Evolutionary conservation across 139 green algal species (phyloP).

Genomic region (Chlorella ohadii): DNA sequence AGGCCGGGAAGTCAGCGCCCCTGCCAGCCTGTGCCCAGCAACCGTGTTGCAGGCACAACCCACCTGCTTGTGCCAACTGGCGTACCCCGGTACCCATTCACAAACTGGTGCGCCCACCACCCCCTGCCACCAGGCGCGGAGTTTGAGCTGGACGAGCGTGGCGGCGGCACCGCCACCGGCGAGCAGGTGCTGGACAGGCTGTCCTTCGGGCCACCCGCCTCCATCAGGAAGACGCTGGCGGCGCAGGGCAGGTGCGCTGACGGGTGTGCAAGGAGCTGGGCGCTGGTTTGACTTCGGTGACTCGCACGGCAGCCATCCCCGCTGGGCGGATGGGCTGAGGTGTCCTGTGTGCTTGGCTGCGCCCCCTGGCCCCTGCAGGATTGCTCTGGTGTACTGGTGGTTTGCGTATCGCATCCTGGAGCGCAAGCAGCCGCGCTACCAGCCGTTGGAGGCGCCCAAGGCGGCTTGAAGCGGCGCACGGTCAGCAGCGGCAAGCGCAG

Average conservation of each 20-base stretch:
- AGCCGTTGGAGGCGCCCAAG: conserved; percentile 28
- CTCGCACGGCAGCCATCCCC: too few species aligned
- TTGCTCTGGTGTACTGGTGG: conserved; percentile 81
- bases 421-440: conserved; percentile 64
- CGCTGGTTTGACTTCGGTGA: not conserved
- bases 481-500: too few species aligned
- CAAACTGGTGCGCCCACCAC: too few species aligned
- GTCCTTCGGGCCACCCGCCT: conserved; percentile 56
- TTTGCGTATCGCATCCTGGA: conserved; percentile 70
- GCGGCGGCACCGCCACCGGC: conserved; percentile 49
- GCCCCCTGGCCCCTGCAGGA: conserved; percentile 3
- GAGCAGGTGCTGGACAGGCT: conserved; percentile 76
- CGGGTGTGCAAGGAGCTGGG: not conserved
- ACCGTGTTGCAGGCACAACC: not conserved
- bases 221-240: conserved; percentile 36
- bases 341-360: too few species aligned
- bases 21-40: too few species aligned
- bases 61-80: too few species aligned
- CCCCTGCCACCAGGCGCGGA: not conserved
- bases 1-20: too few species aligned
- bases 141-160: conserved; percentile 38
- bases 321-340: too few species aligned
- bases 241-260: conserved; percentile 46
- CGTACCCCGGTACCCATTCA: too few species aligned
- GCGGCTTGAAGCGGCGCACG: too few species aligned